Evolutionary conservation across 805 yeast genomes (phyloP).

Genomic region (Aciculoconidium aculeatum): DNA sequence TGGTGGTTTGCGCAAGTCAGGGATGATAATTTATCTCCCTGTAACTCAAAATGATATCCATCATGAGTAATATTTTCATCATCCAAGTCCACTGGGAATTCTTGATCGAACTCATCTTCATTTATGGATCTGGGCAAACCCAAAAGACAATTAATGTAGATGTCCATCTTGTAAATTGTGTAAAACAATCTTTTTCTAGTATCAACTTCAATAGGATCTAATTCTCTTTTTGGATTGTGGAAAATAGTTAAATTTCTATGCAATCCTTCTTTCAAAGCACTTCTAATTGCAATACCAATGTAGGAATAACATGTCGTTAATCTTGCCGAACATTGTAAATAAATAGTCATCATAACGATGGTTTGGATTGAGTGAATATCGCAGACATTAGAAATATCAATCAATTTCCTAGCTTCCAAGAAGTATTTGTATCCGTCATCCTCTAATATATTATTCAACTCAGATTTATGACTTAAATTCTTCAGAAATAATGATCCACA

Average conservation of each 20-base stretch:
- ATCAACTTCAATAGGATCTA: conserved; percentile 75
- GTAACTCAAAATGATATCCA: conserved; percentile 44
- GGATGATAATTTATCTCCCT: conserved; percentile 54
- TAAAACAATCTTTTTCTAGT: conserved; percentile 81
- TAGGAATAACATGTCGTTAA: conserved; percentile 84
- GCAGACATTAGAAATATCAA: conserved; percentile 79
- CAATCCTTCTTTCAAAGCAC: conserved; percentile 76
- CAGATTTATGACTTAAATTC: conserved; percentile 26
- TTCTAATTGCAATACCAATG: conserved; percentile 80
- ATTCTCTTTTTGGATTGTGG: conserved; percentile 43
- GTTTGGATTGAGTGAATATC: conserved; percentile 82
- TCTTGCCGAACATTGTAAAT: conserved; percentile 83
- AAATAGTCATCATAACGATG: conserved; percentile 77
- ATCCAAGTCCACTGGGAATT: conserved; percentile 75
- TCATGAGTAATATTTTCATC: conserved; percentile 76
- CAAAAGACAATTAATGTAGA: conserved; percentile 78
- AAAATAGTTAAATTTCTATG: conserved; percentile 60
- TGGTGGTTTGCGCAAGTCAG: conserved; percentile 83
- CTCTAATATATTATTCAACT: conserved; percentile 38
- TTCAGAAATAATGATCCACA: conserved; percentile 77
- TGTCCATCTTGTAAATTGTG: conserved; percentile 87
- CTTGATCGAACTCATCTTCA: conserved; percentile 82
- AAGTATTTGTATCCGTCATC: conserved; percentile 81
- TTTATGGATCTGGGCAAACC: conserved; percentile 77
- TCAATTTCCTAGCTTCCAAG: conserved; percentile 69